Evolutionary conservation across 2,329 filamentous ascomycete genomes (phyloP).

Genomic region (Neonectria faginata): DNA sequence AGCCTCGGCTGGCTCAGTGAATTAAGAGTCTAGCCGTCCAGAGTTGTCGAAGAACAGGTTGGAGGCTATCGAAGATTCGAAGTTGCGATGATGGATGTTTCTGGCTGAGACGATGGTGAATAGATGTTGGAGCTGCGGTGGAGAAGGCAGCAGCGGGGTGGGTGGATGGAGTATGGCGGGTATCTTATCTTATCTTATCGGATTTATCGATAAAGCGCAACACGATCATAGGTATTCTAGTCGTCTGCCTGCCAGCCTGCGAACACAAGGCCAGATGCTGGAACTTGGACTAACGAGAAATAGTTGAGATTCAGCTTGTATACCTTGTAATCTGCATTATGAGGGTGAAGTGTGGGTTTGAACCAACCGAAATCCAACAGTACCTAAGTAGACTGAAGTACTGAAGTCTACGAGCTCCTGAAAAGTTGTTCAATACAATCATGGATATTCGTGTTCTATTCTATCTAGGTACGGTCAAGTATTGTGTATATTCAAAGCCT

Average conservation of each 20-base stretch:
- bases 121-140: slow-evolving; percentile 36
- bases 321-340: background rate
- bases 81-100: background rate
- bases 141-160: slow-evolving; percentile 43
- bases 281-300: too few relatives aligned
- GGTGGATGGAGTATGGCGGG: slow-evolving; percentile 10
- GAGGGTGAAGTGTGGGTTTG: background rate
- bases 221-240: too few relatives aligned
- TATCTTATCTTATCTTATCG: slow-evolving; percentile 1
- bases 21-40: background rate
- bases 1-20: background rate
- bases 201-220: slow-evolving; percentile 40
- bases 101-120: slow-evolving; percentile 26
- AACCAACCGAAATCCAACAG: background rate
- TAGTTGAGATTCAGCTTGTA: too few relatives aligned
- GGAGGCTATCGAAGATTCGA: background rate
- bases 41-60: background rate
- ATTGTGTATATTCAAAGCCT: too few relatives aligned
- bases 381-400: background rate
- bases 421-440: background rate
- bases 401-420: background rate
- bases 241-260: too few relatives aligned
- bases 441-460: background rate
- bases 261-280: too few relatives aligned
- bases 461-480: background rate